These are phyloP conservation scores for Xylariaceae sp. DNA, from an alignment of 2,329 filamentous ascomycete species.

Conservation along the genomic window DNA sequence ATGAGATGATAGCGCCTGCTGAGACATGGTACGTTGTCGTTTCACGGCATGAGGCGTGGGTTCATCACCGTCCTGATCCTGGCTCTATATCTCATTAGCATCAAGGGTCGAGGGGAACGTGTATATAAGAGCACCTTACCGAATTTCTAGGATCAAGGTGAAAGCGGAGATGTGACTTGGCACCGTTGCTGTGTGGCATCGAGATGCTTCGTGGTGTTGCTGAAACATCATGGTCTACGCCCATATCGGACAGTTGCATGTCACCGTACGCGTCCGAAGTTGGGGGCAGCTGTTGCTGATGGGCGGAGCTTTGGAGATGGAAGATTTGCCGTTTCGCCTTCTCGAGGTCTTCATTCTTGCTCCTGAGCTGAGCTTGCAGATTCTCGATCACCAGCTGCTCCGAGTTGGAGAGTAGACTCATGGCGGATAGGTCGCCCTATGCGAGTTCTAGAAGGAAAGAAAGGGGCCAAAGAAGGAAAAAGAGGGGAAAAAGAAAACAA, in stretches of 20 bases:
- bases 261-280: constrained; percentile 25
- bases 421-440: constrained; percentile 19
- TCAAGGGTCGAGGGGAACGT: constrained; percentile 14
- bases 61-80: constrained; percentile 26
- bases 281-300: constrained; percentile 24
- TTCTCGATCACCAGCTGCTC: constrained; percentile 27
- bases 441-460: not conserved
- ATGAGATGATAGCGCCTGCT: constrained; percentile 31
- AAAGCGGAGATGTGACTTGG: constrained; percentile 25
- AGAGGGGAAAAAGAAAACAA: not conserved
- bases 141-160: constrained; percentile 22
- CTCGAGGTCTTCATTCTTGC: constrained; percentile 26
- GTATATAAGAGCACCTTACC: constrained; percentile 27
- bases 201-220: constrained; percentile 27
- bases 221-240: constrained; percentile 25
- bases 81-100: constrained; percentile 23
- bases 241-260: constrained; percentile 27
- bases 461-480: not conserved
- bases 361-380: constrained; percentile 26
- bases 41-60: constrained; percentile 30
- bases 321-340: constrained; percentile 25
- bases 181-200: constrained; percentile 28
- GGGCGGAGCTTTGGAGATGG: constrained; percentile 26
- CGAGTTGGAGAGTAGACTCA: constrained; percentile 25
- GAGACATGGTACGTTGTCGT: constrained; percentile 34